A percentile compares a stretch with the other conserved stretches of the same genome.
Evolutionary conservation across 306 rosid genomes (phyloP).

Genomic region (Cucurbita pepo): DNA sequence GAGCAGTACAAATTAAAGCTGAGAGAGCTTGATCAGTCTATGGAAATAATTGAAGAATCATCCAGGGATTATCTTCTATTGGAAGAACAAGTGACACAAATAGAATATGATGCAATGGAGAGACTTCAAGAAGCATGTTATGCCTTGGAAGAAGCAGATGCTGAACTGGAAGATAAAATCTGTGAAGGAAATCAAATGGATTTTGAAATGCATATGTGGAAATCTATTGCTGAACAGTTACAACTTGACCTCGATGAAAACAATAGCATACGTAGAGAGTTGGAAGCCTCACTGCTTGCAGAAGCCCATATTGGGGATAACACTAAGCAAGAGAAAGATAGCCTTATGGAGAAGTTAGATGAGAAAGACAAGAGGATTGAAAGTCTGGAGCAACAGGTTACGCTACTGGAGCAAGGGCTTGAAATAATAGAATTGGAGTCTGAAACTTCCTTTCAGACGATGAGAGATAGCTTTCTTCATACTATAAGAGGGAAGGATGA

Average conservation of each 20-base stretch:
- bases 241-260: constrained; percentile 37
- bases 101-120: constrained; percentile 8
- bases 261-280: constrained; percentile 29
- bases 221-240: constrained; percentile 33
- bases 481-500: constrained; percentile 28
- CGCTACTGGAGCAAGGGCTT: constrained; percentile 27
- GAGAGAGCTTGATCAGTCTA: constrained; percentile 1
- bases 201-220: constrained; percentile 56
- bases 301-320: constrained; percentile 48
- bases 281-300: constrained; percentile 66
- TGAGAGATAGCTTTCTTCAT: constrained; percentile 12
- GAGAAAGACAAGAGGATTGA: constrained; percentile 29
- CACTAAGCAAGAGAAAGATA: constrained; percentile 36
- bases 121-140: constrained; percentile 3
- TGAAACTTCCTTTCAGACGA: neutral
- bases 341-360: constrained; percentile 12
- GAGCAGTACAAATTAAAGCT: constrained; percentile 1
- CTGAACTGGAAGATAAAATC: constrained; percentile 12
- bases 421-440: constrained; percentile 18
- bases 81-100: constrained; percentile 3
- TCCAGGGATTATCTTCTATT: neutral
- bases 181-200: constrained; percentile 48
- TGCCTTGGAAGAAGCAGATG: constrained; percentile 19
- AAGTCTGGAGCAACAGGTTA: constrained; percentile 27
- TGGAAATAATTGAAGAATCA: constrained; percentile 9